phyloP scores from a whole-genome alignment of 257 asterid genomes.

The Forsythia viridissima region DNA sequence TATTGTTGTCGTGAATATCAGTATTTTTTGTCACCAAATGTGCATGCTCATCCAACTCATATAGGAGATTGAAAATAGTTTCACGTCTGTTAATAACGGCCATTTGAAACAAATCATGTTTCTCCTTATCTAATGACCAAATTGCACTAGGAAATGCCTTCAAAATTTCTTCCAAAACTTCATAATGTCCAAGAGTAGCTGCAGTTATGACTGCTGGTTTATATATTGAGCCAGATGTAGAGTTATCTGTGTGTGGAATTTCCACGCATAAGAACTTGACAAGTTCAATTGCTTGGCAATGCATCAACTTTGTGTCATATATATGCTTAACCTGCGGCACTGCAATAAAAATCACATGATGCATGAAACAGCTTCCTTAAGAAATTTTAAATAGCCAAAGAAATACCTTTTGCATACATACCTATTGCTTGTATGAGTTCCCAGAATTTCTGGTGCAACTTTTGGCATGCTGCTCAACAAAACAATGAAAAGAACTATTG shows the following conservation, averaged over 20 bases:
- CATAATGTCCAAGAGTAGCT: conserved; percentile 28
- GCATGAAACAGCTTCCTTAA: neutral
- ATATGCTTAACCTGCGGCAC: conserved; percentile 33
- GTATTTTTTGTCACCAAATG: conserved; percentile 27
- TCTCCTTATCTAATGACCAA: conserved; percentile 27
- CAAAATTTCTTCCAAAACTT: conserved; percentile 30
- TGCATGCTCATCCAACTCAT: conserved; percentile 27
- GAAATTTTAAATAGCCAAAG: neutral
- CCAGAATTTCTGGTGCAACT: conserved; percentile 28
- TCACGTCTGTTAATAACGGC: conserved; percentile 34
- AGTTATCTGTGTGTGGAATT: conserved; percentile 16
- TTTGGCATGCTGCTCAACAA: conserved; percentile 22
- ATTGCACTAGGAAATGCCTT: conserved; percentile 37
- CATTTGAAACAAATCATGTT: conserved; percentile 32
- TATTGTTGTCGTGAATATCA: conserved; percentile 27
- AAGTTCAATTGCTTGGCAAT: conserved; percentile 31
- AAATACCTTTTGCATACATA: neutral
- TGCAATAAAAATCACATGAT: neutral
- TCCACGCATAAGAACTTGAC: conserved; percentile 34
- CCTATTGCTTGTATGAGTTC: conserved; percentile 25
- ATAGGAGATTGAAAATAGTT: conserved; percentile 30
- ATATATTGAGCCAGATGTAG: conserved; percentile 18
- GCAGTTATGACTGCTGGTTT: conserved; percentile 31
- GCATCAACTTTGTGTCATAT: conserved; percentile 28
- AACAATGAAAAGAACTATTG: conserved; percentile 1